Evolutionary conservation across 768 basidiomycete species (phyloP), one percentile per base, ranked within the genome.

Genomic region (Xanthoconium stramineum): DNA sequence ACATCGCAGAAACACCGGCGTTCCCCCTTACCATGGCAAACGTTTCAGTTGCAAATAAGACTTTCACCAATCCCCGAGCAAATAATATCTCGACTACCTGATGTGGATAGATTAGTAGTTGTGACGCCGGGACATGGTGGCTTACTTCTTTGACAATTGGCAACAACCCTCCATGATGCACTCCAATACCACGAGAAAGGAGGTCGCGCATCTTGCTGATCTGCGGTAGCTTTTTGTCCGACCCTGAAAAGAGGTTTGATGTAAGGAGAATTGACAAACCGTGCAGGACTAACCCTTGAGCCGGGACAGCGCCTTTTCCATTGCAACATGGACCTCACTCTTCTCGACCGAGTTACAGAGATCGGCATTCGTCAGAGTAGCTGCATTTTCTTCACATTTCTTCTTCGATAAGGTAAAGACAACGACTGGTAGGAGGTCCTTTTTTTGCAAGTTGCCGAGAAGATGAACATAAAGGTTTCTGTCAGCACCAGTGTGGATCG

Each of bases 351-450:
- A 83, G 8, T 84, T 85, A 65, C 89, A 94, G 36, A 99, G 76
- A 73, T 99, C 94, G 33, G 84, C 79, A 70, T 95, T 94, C 1
- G 85, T 89, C 53, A 99, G 73, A 3, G 91, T 97, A 10, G 79
- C 80, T 5, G 97, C 97, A 67, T 99, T 92, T 74, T 98, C 97
- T 74, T 99, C 97, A 67, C 97, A 99, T 52, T 83, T 79, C 71
- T 94, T 95, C 78, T 99, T 99, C 30, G 94, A 97, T 62, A 99
- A 88, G 0, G 96, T 95, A 74, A 99, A 99, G 30, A 97, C 83
- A 33, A 99, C 97, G 14, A 95, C 94, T 1, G 97, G 97, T 9
- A 99, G 80, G 5, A 99, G 80, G 19, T 78, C 74, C 59, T 89
- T 85, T 75, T 98, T 98, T 65, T 87, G 83, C 55, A 99, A 79